Percentiles rank a stretch among this genome's conserved stretches.
phyloP scores from a whole-genome alignment of 345 rosid species.

The Geranium rotundifolium region DNA sequence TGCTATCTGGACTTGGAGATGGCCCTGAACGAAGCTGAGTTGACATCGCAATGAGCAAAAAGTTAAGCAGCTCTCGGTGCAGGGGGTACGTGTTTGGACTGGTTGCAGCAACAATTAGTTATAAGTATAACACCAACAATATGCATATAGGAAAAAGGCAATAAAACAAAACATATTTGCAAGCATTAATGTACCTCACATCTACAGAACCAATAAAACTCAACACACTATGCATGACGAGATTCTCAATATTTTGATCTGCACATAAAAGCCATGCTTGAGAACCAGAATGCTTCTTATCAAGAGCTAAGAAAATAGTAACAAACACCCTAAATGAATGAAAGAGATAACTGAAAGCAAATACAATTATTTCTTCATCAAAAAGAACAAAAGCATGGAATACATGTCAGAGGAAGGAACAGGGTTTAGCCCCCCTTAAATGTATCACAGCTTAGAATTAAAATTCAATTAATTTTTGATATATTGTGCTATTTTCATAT shows the following conservation, averaged over 20 bases:
- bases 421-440: too few species aligned
- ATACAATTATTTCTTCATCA: too few species aligned
- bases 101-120: conserved; percentile 27
- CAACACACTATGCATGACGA: conserved; percentile 68
- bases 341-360: too few species aligned
- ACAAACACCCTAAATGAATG: too few species aligned
- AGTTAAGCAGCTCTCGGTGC: conserved; percentile 89
- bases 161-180: background rate
- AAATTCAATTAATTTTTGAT: too few species aligned
- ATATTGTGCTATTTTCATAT: too few species aligned
- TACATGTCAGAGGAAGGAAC: too few species aligned
- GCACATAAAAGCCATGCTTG: conserved; percentile 25
- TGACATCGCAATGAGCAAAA: conserved; percentile 79
- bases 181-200: conserved; percentile 47
- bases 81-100: conserved; percentile 61
- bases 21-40: conserved; percentile 80
- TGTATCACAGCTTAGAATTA: too few species aligned
- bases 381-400: too few species aligned
- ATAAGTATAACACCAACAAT: conserved; percentile 23
- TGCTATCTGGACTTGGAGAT: conserved; percentile 63
- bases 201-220: conserved; percentile 61
- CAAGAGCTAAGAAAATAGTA: background rate
- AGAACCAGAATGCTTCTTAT: conserved; percentile 5
- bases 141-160: conserved; percentile 8
- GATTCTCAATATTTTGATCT: conserved; percentile 66